Conservation (phyloP, 2,329 filamentous ascomycete species). For the Epichloe gansuensis region DNA sequence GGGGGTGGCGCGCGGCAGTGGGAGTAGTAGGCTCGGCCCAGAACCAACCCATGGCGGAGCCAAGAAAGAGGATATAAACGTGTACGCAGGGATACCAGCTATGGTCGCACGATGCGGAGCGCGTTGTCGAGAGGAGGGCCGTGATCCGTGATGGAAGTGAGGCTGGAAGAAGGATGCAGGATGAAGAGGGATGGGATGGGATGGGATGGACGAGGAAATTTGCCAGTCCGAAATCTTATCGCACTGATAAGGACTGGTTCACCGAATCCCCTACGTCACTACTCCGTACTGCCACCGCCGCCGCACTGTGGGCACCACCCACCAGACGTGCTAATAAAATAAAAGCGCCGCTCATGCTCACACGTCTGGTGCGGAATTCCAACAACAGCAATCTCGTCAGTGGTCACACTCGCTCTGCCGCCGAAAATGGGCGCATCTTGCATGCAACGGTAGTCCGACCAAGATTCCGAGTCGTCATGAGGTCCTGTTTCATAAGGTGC, state of each 20-base stretch:
- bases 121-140: not conserved
- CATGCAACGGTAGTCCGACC: constrained; percentile 1
- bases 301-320: not conserved
- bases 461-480: constrained; percentile 28
- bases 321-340: too few species aligned
- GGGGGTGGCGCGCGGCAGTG: constrained; percentile 22
- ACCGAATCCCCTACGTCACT: constrained; percentile 10
- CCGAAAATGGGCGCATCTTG: constrained; percentile 10
- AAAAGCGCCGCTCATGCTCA: not conserved
- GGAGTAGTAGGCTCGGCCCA: constrained; percentile 39
- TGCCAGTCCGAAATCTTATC: constrained; percentile 1
- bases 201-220: not conserved
- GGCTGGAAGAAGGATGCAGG: not conserved
- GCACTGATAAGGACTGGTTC: not conserved
- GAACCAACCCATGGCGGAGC: constrained; percentile 45
- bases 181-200: not conserved
- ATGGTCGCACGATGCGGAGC: not conserved
- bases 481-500: constrained; percentile 28
- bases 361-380: not conserved
- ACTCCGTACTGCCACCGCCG: not conserved
- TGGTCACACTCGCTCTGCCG: not conserved
- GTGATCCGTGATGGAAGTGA: not conserved
- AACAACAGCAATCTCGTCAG: not conserved
- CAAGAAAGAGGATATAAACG: too few species aligned
- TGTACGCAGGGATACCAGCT: not conserved